These are phyloP conservation scores for Hortiboletus campestris DNA, from an alignment of 768 basidiomycete genomes.

Conservation along the genomic window DNA sequence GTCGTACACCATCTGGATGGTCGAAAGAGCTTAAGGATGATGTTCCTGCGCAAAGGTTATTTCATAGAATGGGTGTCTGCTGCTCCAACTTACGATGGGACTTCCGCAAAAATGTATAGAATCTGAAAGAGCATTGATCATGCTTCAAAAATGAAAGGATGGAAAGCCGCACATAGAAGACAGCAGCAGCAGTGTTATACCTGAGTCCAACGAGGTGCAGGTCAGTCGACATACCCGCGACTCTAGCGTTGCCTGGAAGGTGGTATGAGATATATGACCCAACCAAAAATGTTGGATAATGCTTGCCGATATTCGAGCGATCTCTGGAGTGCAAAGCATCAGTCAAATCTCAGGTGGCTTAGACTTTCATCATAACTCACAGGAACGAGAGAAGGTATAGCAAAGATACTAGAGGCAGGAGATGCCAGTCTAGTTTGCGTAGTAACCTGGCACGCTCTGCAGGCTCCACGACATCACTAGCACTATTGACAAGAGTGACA, in stretches of 20 bases:
- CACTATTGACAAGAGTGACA: neutral
- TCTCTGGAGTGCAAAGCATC: constrained; percentile 30
- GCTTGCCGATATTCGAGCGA: constrained; percentile 45
- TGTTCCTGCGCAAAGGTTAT: constrained; percentile 28
- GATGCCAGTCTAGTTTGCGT: constrained; percentile 43
- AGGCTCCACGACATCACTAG: constrained; percentile 2
- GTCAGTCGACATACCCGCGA: constrained; percentile 45
- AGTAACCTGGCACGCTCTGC: constrained; percentile 29
- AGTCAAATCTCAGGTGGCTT: neutral
- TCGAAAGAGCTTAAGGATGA: constrained; percentile 34
- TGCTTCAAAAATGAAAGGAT: neutral
- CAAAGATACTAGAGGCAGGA: constrained; percentile 43
- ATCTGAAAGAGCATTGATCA: constrained; percentile 21
- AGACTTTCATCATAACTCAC: constrained; percentile 29
- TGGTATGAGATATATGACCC: neutral
- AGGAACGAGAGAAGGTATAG: constrained; percentile 46
- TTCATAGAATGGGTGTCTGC: neutral
- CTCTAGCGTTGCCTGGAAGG: constrained; percentile 39
- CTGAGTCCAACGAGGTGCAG: constrained; percentile 32
- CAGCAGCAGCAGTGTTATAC: constrained; percentile 38
- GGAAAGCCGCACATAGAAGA: constrained; percentile 33
- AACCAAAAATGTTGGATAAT: neutral
- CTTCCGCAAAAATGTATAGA: constrained; percentile 35
- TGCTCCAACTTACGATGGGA: constrained; percentile 33
- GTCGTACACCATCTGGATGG: constrained; percentile 36